Percentiles rank a stretch among this genome's conserved stretches.
phyloP scores from a whole-genome alignment of 2,329 filamentous ascomycete genomes.

The Colletotrichum sp. region DNA sequence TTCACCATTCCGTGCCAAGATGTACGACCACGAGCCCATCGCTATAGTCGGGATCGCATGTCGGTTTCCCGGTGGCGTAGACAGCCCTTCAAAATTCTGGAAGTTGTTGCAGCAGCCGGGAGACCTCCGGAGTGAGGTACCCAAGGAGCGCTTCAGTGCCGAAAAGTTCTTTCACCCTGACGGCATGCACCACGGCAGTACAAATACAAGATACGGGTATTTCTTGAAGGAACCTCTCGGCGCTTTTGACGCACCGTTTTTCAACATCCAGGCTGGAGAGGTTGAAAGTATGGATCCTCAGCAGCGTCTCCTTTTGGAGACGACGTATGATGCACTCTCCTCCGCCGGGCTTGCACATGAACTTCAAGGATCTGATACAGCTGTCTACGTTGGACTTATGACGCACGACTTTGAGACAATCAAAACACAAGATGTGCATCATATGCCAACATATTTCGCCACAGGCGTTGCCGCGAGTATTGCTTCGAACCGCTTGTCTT shows the following conservation, averaged over 20 bases:
- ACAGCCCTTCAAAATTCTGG: conserved; percentile 26
- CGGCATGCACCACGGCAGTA: conserved; percentile 14
- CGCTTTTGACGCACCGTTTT: conserved; percentile 32
- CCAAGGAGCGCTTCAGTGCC: not conserved
- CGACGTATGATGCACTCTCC: conserved; percentile 37
- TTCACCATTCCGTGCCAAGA: not conserved
- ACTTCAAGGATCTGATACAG: not conserved
- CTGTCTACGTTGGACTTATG: conserved; percentile 25
- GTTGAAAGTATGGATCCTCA: conserved; percentile 37
- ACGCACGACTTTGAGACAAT: conserved; percentile 28
- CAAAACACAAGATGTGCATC: conserved; percentile 26
- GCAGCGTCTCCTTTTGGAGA: conserved; percentile 36
- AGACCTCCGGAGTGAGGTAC: not conserved
- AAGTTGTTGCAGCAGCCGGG: conserved; percentile 17
- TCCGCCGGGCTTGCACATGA: conserved; percentile 14
- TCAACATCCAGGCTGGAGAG: conserved; percentile 31
- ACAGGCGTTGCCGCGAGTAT: conserved; percentile 38
- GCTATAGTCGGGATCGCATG: conserved; percentile 26
- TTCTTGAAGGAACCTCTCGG: conserved; percentile 23
- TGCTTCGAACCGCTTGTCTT: conserved; percentile 43
- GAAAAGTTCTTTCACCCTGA: not conserved
- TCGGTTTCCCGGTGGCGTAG: conserved; percentile 25
- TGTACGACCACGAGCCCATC: conserved; percentile 23
- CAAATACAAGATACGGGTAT: conserved; percentile 25
- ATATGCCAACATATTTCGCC: conserved; percentile 29